Conservation (phyloP, 192 early-diverging fungal genomes). For the Coemansia sp. region DNA sequence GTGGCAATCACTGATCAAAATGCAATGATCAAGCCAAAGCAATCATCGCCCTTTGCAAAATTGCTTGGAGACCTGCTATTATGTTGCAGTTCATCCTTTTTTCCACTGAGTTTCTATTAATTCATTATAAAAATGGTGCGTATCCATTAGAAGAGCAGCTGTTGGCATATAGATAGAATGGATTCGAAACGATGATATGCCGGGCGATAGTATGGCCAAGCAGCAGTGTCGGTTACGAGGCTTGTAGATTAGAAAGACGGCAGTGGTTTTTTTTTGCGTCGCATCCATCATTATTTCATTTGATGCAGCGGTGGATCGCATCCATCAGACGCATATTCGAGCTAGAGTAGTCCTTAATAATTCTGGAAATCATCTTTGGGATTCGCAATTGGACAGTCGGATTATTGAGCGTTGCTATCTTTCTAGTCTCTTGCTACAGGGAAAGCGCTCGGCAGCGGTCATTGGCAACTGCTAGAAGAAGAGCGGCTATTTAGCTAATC, state of each 20-base stretch:
- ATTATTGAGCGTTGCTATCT: not conserved
- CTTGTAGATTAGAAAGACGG: not conserved
- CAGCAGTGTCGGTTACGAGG: too few relatives aligned
- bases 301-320: not conserved
- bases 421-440: not conserved
- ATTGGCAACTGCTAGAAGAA: not conserved
- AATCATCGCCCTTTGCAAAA: too few relatives aligned
- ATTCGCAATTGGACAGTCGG: not conserved
- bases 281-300: not conserved
- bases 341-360: not conserved
- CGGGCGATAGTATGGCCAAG: not conserved
- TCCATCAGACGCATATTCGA: not conserved
- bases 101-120: constrained; percentile 19
- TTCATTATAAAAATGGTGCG: constrained; percentile 48
- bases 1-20: not conserved
- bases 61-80: too few relatives aligned
- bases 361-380: not conserved
- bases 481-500: too few relatives aligned
- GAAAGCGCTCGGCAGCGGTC: not conserved
- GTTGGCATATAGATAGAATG: not conserved
- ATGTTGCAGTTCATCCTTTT: constrained; percentile 13
- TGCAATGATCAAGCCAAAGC: not conserved
- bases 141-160: constrained; percentile 28
- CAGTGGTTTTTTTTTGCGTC: not conserved
- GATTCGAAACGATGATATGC: constrained; percentile 7